Evolutionary conservation across 1,284 basidiomycete species (phyloP).

Genomic region (Prillingera fragicola): DNA sequence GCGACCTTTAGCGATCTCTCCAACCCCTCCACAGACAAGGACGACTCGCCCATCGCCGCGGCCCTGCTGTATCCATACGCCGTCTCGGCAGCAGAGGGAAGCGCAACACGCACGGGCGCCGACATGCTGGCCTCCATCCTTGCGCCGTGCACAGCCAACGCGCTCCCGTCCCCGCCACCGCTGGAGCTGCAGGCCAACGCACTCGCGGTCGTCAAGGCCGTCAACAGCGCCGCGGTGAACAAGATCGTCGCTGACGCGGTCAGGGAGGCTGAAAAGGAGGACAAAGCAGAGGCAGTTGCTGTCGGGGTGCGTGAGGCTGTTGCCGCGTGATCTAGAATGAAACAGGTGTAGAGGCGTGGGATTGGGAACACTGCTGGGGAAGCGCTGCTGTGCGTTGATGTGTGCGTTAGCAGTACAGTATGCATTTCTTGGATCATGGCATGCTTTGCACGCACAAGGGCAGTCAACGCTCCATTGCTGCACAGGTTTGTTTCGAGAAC

Average conservation of each 20-base stretch:
- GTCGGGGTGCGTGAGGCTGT: background rate
- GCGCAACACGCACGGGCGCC: background rate
- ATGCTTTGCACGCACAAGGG: no score
- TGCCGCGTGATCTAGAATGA: no score
- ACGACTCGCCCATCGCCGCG: background rate
- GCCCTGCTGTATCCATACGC: conserved; percentile 1
- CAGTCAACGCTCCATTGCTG: no score
- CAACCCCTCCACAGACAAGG: no score
- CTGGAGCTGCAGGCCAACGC: conserved; percentile 16
- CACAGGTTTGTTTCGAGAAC: no score
- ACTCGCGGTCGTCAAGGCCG: conserved; percentile 2
- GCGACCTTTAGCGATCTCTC: conserved; percentile 46
- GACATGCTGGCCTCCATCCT: conserved; percentile 8
- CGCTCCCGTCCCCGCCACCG: background rate
- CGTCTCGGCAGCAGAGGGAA: background rate
- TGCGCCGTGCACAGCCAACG: background rate
- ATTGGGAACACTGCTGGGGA: no score
- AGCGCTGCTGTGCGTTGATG: no score
- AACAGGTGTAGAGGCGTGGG: no score
- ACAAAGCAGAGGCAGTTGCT: background rate
- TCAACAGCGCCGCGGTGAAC: background rate
- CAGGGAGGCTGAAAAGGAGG: background rate
- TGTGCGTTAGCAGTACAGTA: no score
- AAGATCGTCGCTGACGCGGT: background rate
- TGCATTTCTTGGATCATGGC: no score